These are phyloP conservation scores for Xylona heveae DNA, from an alignment of 495 filamentous ascomycete species.

Conservation along the genomic window DNA sequence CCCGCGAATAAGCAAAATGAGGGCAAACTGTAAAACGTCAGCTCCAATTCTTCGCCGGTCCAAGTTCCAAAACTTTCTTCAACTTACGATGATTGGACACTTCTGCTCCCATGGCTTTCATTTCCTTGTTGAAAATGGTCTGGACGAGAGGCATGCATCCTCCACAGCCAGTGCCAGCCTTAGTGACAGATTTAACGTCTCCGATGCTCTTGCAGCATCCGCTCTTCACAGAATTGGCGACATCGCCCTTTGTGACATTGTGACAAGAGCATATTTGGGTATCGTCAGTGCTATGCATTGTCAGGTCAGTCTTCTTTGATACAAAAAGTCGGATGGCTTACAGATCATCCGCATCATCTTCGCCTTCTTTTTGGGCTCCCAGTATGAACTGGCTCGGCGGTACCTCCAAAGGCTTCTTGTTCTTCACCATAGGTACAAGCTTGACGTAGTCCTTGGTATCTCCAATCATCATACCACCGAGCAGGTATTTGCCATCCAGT, in stretches of 20 bases:
- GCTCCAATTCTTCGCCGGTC: too few relatives aligned
- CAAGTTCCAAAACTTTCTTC: too few relatives aligned
- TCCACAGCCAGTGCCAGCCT: constrained; percentile 85
- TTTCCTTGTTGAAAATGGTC: constrained; percentile 81
- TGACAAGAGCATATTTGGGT: constrained; percentile 93
- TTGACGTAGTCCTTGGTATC: constrained; percentile 91
- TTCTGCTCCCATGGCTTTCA: constrained; percentile 78
- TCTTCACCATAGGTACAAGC: constrained; percentile 83
- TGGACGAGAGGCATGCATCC: constrained; percentile 88
- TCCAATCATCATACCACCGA: constrained; percentile 97
- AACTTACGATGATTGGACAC: constrained; percentile 55
- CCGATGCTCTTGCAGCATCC: constrained; percentile 71
- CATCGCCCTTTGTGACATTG: constrained; percentile 81
- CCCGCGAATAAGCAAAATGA: constrained; percentile 73
- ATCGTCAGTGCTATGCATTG: constrained; percentile 42
- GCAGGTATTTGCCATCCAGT: constrained; percentile 73
- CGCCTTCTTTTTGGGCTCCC: constrained; percentile 51
- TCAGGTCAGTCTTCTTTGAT: constrained; percentile 4
- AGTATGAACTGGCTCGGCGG: constrained; percentile 82
- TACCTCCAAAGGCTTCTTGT: constrained; percentile 61
- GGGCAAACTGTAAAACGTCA: constrained; percentile 33
- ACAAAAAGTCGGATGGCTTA: constrained; percentile 15
- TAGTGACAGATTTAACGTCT: constrained; percentile 84
- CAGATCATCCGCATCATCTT: constrained; percentile 50
- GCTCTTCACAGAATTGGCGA: constrained; percentile 51